Base-by-base conservation (phyloP, 2,329 filamentous ascomycete species). In the Aaosphaeria pasadenensis region DNA sequence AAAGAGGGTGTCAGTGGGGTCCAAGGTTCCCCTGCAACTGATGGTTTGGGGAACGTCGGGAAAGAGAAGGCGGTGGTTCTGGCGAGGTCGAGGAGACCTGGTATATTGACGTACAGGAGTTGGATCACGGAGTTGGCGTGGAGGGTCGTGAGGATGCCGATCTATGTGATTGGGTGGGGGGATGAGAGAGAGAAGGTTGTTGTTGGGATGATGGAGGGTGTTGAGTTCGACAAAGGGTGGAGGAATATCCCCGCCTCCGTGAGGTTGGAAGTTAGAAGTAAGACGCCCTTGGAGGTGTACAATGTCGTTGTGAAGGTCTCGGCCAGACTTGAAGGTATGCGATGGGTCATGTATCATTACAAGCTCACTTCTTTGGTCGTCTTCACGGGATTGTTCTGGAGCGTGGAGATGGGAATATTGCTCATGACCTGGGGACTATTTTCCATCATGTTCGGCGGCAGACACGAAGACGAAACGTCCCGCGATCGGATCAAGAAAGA, bases 281-380 rank as follows among this genome's bases (percentile, higher is more conserved):
- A 81, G 4, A 79, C 84, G 56, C 75, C 75, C 4, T 78, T 96
- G 61, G 89, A 95, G 67, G 82, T 95, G 5, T 96, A 96, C 67
- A 74, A 75, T 17, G 85, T 82, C 4, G 74, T 72, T 11, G 77
- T 95, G 32, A 80, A 79, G 3, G 83, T 97, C 53, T 84, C 81
- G 30, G 91, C 92, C 4, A 80, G 84, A 45, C 84, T 96, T 54
- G 78, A 80, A 7, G 92, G 92, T 0, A 68, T 96, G 51, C 77
- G 82, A 66, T 81, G 72, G 56, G 60, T 91, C 47, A 95, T 99
- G 88, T 94, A 94, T 61, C 85, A 89, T 52, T 86, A 92, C 72
- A 83, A 87, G 9, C 62, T 94, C 33, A 67, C 83, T 1, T 84
- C 84, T 5, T 91, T 90, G 49, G 45, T 87, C 1, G 61, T 85